Base-by-base conservation (phyloP, 345 rosid species). In the thale cress (Arabidopsis thaliana) region DNA sequence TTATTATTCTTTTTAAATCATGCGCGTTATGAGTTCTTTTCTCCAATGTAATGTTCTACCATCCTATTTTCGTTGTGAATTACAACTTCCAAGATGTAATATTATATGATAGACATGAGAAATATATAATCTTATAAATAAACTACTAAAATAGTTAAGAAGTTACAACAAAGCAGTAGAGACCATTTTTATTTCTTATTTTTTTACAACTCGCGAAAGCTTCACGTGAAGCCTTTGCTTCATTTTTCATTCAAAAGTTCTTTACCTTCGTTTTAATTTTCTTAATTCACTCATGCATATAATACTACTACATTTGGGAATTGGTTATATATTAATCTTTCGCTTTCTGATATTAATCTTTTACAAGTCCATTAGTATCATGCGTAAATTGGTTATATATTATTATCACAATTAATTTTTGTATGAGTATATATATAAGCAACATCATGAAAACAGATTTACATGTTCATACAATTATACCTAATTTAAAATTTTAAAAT, bases 181-280 rank as follows among this genome's bases (percentile, higher is more conserved):
- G 36, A 30, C 53, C 53, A 8, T 12, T 44, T 23, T 34, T 49
- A 34, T 8, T 42, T 24, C 34, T 8, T 24, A 11, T 36, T 5
- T 55, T 49, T 28, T 59, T 14, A 65, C 57, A 55, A 64, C 34
- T 33, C 57, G 38, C 48, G 20, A 64, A 44, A 65, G 49, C 49
- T 73, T 73, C 71, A 55, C 65, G 71, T 73, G 77, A 44, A 44
- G 49, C 14, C 28, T 12, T 64, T 55, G 57, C 71, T 55, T 64
- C 42, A 28, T n/a, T 44, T 23, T 44, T 14, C 57, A 38, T 55
- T 45, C 46, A 63, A 41, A 11, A 22, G 10, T 28, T 61, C n/a
- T 56, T 38, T 30, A 59, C 8, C n/a, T 38, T 59, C 32, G 30
- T 60, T 71, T 50, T 7, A 25, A 11, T 5, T 52, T 25, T 25